Evolutionary conservation across 2,329 filamentous ascomycete genomes (phyloP).

Genomic region (Penicillium sp.): DNA sequence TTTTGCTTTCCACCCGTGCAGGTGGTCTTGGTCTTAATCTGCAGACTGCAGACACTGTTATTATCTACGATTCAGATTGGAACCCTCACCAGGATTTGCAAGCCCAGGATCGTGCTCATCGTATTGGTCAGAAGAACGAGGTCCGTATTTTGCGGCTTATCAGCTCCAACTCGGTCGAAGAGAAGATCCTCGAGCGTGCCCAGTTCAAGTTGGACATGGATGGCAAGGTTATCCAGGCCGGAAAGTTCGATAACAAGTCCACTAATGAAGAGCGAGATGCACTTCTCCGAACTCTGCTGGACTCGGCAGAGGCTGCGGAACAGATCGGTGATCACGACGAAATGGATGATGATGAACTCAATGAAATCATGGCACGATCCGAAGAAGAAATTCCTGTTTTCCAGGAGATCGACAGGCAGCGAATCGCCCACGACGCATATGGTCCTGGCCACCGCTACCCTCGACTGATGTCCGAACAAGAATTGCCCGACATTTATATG

Average conservation of each 20-base stretch:
- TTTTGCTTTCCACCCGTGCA: constrained; percentile 95
- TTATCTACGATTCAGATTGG: constrained; percentile 99
- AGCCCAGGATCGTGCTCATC: constrained; percentile 98
- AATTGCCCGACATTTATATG: constrained; percentile 92
- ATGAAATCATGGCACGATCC: constrained; percentile 85
- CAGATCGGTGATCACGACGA: constrained; percentile 84
- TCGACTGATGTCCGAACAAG: constrained; percentile 80
- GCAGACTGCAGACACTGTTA: constrained; percentile 97
- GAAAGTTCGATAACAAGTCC: constrained; percentile 99
- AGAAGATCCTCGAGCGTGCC: constrained; percentile 95
- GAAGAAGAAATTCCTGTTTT: constrained; percentile 77
- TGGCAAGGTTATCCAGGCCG: constrained; percentile 97
- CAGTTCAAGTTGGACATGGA: constrained; percentile 99
- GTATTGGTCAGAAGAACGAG: constrained; percentile 99
- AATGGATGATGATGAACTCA: constrained; percentile 97
- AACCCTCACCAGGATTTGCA: constrained; percentile 99
- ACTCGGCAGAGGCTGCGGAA: constrained; percentile 68
- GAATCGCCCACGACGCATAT: constrained; percentile 64
- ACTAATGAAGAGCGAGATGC: constrained; percentile 98
- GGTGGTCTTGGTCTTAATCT: constrained; percentile 96
- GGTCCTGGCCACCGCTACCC: constrained; percentile 66
- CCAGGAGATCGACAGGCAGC: constrained; percentile 77
- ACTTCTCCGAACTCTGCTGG: constrained; percentile 88
- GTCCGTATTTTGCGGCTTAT: constrained; percentile 94
- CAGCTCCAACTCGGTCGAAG: constrained; percentile 94